A percentile compares a stretch with the other conserved stretches of the same genome.
These are phyloP conservation scores for Sporisorium scitamineum DNA, from an alignment of 1,284 basidiomycete species.

Conservation along the genomic window DNA sequence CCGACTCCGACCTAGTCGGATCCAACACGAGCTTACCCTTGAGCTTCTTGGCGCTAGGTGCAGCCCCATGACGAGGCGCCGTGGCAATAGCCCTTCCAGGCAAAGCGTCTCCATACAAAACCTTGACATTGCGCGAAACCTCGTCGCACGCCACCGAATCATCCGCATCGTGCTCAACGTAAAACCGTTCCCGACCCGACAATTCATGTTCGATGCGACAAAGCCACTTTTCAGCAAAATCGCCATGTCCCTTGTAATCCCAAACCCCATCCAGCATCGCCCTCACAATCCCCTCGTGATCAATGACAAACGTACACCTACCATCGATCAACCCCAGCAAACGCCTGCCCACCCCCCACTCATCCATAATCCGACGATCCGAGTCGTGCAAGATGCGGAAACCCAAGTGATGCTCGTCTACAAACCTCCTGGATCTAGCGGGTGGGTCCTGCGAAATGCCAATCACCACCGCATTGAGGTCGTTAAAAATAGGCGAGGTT, in stretches of 20 bases:
- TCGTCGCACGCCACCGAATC: slow-evolving; percentile 23
- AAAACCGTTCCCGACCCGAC: slow-evolving; percentile 42
- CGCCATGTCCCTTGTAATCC: slow-evolving; percentile 53
- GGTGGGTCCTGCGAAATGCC: slow-evolving; percentile 60
- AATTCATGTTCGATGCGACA: slow-evolving; percentile 59
- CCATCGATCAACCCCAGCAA: slow-evolving; percentile 55
- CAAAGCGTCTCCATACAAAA: slow-evolving; percentile 41
- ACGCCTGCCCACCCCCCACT: slow-evolving; percentile 48
- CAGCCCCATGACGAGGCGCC: slow-evolving; percentile 55
- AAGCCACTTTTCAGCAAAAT: slow-evolving; percentile 62
- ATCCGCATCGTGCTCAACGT: slow-evolving; percentile 30
- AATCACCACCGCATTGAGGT: slow-evolving; percentile 62
- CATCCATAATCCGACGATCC: slow-evolving; percentile 47
- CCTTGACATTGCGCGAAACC: slow-evolving; percentile 16
- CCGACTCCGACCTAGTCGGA: neutral
- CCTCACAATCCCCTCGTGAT: slow-evolving; percentile 57
- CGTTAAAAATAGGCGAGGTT: slow-evolving; percentile 56
- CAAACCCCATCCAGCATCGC: slow-evolving; percentile 59
- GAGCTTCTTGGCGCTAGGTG: neutral
- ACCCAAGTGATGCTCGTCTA: slow-evolving; percentile 55
- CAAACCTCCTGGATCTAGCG: slow-evolving; percentile 38
- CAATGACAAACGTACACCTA: slow-evolving; percentile 60
- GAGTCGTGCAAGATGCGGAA: slow-evolving; percentile 56
- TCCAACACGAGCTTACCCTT: slow-evolving; percentile 2
- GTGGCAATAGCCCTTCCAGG: slow-evolving; percentile 38